phyloP scores from a whole-genome alignment of 164 flowering plant genomes.

The Euptelea pleiosperma region DNA sequence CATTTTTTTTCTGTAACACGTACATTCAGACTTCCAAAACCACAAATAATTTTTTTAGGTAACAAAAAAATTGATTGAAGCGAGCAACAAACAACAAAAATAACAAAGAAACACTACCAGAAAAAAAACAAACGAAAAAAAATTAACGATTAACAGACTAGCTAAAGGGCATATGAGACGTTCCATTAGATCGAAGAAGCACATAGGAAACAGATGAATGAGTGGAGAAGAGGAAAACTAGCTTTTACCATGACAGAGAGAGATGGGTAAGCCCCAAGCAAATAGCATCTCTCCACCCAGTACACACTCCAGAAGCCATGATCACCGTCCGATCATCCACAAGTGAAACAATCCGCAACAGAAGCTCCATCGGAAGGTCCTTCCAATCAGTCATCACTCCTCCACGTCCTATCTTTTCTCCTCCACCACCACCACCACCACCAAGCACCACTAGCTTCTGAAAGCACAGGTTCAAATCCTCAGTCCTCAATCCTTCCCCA shows the following conservation, averaged over 20 bases:
- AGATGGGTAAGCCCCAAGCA: slow-evolving; percentile 72
- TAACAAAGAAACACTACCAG: too few species aligned
- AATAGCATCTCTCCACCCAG: slow-evolving; percentile 95
- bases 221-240: background rate
- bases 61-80: too few species aligned
- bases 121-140: background rate
- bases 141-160: too few species aligned
- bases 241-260: slow-evolving; percentile 74
- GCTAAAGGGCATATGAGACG: too few species aligned
- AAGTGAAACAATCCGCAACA: slow-evolving; percentile 71
- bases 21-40: too few species aligned
- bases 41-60: too few species aligned
- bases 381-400: slow-evolving; percentile 69
- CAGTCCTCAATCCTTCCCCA: slow-evolving; percentile 25
- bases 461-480: slow-evolving; percentile 57
- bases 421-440: slow-evolving; percentile 21
- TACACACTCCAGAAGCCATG: slow-evolving; percentile 81
- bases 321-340: slow-evolving; percentile 80
- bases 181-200: too few species aligned
- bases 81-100: too few species aligned
- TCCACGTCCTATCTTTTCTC: slow-evolving; percentile 35
- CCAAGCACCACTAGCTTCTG: slow-evolving; percentile 57
- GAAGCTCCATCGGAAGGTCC: slow-evolving; percentile 93
- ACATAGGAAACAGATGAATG: background rate
- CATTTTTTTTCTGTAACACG: too few species aligned